Conservation (phyloP, 2,329 filamentous ascomycete species). For the Diaporthe nobilis region DNA sequence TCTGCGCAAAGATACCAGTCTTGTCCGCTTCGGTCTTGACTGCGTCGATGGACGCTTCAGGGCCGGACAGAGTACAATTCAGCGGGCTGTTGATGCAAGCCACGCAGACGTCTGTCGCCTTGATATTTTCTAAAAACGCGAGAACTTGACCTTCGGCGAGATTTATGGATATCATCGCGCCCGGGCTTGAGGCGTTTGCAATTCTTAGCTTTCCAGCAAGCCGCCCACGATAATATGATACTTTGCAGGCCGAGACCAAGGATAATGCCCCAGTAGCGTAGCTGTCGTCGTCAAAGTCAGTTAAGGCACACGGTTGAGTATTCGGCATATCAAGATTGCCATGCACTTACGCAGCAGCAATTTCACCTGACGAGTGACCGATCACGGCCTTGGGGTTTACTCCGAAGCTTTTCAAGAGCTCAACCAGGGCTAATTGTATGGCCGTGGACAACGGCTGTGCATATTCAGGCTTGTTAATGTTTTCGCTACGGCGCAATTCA, state of each 20-base stretch:
- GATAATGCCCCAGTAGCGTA: slow-evolving; percentile 49
- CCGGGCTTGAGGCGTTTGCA: slow-evolving; percentile 24
- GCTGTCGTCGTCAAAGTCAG: background rate
- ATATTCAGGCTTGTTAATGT: slow-evolving; percentile 22
- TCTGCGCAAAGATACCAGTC: slow-evolving; percentile 49
- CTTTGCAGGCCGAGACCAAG: slow-evolving; percentile 49
- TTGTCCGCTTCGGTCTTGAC: slow-evolving; percentile 46
- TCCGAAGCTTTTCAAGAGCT: slow-evolving; percentile 49
- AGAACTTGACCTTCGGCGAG: slow-evolving; percentile 46
- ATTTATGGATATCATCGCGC: slow-evolving; percentile 51
- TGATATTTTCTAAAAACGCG: slow-evolving; percentile 43
- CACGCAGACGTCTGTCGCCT: slow-evolving; percentile 41
- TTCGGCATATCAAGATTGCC: background rate
- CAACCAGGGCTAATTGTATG: slow-evolving; percentile 52
- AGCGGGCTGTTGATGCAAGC: slow-evolving; percentile 52
- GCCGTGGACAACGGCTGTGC: slow-evolving; percentile 30
- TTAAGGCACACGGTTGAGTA: background rate
- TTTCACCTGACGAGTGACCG: slow-evolving; percentile 56
- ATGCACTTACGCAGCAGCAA: slow-evolving; percentile 50
- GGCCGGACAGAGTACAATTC: slow-evolving; percentile 50
- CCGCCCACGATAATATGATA: slow-evolving; percentile 52
- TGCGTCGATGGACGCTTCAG: slow-evolving; percentile 46
- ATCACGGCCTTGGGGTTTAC: slow-evolving; percentile 47
- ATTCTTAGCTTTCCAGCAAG: slow-evolving; percentile 47
- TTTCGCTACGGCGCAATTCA: slow-evolving; percentile 35